These are phyloP conservation scores for Penicillium sp. DNA, from an alignment of 2,329 filamentous ascomycete species.

Conservation along the genomic window DNA sequence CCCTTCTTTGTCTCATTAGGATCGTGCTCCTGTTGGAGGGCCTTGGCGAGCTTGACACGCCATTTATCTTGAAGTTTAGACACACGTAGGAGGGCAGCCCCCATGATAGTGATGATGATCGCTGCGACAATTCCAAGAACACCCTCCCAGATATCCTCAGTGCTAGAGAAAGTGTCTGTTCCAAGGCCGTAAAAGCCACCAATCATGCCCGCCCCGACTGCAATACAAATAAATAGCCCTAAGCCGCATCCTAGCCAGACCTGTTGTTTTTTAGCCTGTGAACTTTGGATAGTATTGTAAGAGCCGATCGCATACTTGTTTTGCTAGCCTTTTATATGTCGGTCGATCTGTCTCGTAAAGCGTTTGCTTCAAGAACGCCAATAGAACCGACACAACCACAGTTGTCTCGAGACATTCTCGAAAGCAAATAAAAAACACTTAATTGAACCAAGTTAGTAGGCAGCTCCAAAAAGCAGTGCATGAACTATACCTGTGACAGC, in stretches of 20 bases:
- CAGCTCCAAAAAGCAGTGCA: neutral
- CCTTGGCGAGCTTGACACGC: constrained; percentile 72
- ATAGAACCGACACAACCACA: constrained; percentile 81
- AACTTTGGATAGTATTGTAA: neutral
- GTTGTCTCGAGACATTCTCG: constrained; percentile 79
- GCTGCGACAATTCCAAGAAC: constrained; percentile 72
- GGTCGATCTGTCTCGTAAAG: constrained; percentile 61
- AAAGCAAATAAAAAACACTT: constrained; percentile 50
- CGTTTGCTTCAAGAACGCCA: constrained; percentile 81
- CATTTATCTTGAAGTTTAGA: constrained; percentile 85
- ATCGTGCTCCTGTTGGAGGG: constrained; percentile 51
- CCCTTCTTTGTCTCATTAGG: constrained; percentile 39
- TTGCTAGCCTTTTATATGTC: constrained; percentile 66
- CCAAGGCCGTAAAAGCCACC: constrained; percentile 71
- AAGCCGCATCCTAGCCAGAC: constrained; percentile 67
- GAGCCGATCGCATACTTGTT: constrained; percentile 44
- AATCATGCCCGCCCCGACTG: constrained; percentile 66
- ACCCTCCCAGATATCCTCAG: constrained; percentile 79
- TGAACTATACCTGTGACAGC: constrained; percentile 18
- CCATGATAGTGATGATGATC: constrained; percentile 78
- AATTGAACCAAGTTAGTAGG: neutral
- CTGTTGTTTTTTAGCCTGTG: constrained; percentile 14
- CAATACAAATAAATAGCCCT: constrained; percentile 64
- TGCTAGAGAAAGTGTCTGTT: constrained; percentile 62
- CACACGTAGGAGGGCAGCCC: constrained; percentile 74